Percentiles rank a stretch among this genome's conserved stretches.
Conservation (phyloP, 129 eudicot species). For the Mikania micrantha region DNA sequence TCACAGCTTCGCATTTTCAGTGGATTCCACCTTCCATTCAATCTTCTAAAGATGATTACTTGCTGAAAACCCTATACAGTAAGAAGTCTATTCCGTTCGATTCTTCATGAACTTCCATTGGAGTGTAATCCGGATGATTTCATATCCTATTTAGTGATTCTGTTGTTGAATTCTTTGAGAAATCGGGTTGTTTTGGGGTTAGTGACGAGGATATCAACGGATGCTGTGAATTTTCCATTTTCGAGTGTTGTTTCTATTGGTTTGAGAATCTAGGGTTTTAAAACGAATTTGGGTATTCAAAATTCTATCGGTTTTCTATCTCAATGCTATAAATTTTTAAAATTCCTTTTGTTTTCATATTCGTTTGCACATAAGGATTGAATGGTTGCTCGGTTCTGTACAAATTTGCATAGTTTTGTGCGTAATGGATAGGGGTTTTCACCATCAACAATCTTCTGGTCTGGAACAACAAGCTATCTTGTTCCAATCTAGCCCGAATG, state of each 20-base stretch:
- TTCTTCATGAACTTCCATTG: not conserved
- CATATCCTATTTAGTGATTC: conserved; percentile 1
- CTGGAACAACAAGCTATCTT: conserved; percentile 36
- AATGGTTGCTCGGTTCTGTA: not conserved
- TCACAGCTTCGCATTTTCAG: conserved; percentile 19
- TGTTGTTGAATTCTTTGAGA: not conserved
- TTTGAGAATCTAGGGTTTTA: conserved; percentile 26
- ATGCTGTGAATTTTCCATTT: not conserved
- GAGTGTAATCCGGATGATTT: too few species aligned
- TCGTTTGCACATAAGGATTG: not conserved
- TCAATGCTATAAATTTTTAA: not conserved
- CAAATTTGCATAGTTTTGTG: not conserved
- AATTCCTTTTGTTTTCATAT: not conserved
- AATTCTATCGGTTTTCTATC: conserved; percentile 1
- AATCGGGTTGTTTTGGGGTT: conserved; percentile 1
- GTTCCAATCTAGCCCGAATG: conserved; percentile 38
- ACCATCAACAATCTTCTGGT: conserved; percentile 29
- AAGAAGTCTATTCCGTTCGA: not conserved
- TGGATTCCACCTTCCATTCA: not conserved
- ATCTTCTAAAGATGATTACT: not conserved
- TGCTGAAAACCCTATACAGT: not conserved
- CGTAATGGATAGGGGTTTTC: conserved; percentile 35
- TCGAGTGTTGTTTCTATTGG: conserved; percentile 3
- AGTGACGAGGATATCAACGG: conserved; percentile 9
- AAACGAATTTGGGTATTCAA: not conserved